Evolutionary conservation across 2,329 filamentous ascomycete genomes (phyloP).

Genomic region (Macroventuria anomochaeta): DNA sequence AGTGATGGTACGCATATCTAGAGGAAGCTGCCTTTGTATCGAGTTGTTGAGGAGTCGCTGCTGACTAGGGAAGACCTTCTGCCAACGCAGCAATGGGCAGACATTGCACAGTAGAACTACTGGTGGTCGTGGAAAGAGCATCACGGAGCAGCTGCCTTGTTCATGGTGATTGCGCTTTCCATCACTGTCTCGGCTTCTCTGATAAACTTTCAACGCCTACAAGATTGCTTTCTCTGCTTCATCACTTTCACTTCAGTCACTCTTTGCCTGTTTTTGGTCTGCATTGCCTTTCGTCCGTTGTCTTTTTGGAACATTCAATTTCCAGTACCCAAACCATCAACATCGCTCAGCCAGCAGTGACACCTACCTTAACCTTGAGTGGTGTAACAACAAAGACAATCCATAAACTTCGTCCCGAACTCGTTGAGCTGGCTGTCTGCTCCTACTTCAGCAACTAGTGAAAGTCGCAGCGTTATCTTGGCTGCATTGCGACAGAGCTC

Average conservation of each 20-base stretch:
- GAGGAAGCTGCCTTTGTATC: background rate
- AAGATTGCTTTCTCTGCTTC: background rate
- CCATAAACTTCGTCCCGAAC: background rate
- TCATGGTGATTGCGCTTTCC: background rate
- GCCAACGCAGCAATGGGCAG: background rate
- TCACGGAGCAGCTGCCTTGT: background rate
- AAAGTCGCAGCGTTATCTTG: background rate
- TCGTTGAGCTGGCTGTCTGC: background rate
- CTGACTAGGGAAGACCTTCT: background rate
- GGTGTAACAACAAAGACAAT: background rate
- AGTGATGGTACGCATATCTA: background rate
- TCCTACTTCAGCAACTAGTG: too few species aligned
- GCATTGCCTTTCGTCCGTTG: slow-evolving; percentile 4
- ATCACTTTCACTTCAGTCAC: background rate
- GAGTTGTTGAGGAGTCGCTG: background rate
- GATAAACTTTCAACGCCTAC: too few species aligned
- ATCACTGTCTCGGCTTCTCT: too few species aligned
- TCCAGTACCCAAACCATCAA: background rate
- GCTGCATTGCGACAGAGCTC: background rate
- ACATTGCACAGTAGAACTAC: background rate
- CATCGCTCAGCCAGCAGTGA: background rate
- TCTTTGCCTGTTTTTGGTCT: slow-evolving; percentile 4
- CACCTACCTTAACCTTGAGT: background rate
- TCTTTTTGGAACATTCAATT: slow-evolving; percentile 5
- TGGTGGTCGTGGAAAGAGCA: background rate